Conservation (phyloP, 371 early-diverging fungal genomes). For the Furculomyces boomerangus region DNA sequence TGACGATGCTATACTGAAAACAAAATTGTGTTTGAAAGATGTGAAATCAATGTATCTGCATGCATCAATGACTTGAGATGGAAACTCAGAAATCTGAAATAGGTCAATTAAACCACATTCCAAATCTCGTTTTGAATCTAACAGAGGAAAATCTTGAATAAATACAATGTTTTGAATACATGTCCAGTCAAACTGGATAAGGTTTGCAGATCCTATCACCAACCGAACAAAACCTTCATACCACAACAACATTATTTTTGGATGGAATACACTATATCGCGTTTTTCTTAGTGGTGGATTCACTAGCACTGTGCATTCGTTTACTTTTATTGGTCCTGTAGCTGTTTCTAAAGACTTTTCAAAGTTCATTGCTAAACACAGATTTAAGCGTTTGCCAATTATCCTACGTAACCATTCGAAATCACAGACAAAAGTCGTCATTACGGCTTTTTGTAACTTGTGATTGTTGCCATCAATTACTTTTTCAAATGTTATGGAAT, state of each 20-base stretch:
- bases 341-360: conserved; percentile 4
- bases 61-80: conserved; percentile 5
- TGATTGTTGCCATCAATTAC: background rate
- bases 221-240: conserved; percentile 11
- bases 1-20: too few relatives aligned
- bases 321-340: background rate
- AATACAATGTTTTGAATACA: conserved; percentile 14
- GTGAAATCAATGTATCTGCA: conserved; percentile 9
- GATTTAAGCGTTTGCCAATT: background rate
- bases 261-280: conserved; percentile 17
- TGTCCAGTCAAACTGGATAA: conserved; percentile 16
- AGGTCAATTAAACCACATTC: background rate
- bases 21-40: conserved; percentile 3
- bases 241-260: conserved; percentile 17
- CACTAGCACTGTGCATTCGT: conserved; percentile 9
- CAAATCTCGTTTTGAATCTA: too few relatives aligned
- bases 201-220: conserved; percentile 16
- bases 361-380: conserved; percentile 4
- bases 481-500: background rate
- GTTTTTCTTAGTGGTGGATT: conserved; percentile 7
- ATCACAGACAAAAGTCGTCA: conserved; percentile 20
- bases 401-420: conserved; percentile 9
- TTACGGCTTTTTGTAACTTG: conserved; percentile 7
- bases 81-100: conserved; percentile 11
- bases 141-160: conserved; percentile 18